Base-by-base conservation (phyloP, 1,139 yeast species). In the Hyphopichia burtonii region DNA sequence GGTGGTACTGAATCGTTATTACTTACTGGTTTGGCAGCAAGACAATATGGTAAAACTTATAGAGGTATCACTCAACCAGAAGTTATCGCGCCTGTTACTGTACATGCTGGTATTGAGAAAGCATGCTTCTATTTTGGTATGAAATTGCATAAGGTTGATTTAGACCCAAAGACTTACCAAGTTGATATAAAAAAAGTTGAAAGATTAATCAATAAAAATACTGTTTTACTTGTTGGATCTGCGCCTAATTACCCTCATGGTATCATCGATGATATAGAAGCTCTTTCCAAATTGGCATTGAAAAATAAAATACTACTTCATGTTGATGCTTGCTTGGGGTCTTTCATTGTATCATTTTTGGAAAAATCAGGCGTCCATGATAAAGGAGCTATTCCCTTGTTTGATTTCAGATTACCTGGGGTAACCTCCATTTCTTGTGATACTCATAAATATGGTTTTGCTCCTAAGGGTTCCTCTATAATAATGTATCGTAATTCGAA, bases 211-310 rank as follows among this genome's bases (percentile, higher is more conserved):
- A 89, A 86, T 55, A 61, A 68, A 6, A 90, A 91, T 62, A 93
- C 98, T 0, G 86, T 88, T 5, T 68, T 93, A 36, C 65, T 93
- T 34, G 89, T 83, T 10, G 98, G 98, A 0, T 90, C 97, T 1
- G 96, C 97, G 4, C 98, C 99, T 32, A 93, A 91, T 66, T 93
- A 83, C 64, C 98, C 99, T 2, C 98, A 93, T 59, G 99, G 99
- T 20, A 86, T 93, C 33, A 83, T 89, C 46, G 99, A 93, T 64
- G 93, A 91, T 55, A 90, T 93, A 45, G 84, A 79, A 48, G 80
- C 76, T 1, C 74, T 93, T 36, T 81, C 95, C 8, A 58, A 75
- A 22, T 56, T 93, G 18, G 97, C 96, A 0, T 51, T 73, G 19
- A 72, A 68, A 44, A 67, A 86, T 60, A 65, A 76, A 12, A 78